These are phyloP conservation scores for Xylaria sp. DNA, from an alignment of 2,329 filamentous ascomycete species.

Conservation along the genomic window DNA sequence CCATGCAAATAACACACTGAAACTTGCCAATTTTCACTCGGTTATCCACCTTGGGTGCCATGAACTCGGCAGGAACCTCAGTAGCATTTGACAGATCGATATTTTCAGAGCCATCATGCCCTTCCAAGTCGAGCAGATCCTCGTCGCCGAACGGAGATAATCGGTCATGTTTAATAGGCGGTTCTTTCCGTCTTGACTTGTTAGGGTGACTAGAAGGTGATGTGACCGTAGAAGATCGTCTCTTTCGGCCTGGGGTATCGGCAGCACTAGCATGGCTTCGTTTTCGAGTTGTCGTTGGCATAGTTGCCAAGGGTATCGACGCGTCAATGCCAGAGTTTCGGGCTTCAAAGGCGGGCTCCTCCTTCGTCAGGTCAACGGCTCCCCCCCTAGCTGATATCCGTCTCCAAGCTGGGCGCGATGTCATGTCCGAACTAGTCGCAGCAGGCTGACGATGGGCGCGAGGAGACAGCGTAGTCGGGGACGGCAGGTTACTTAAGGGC, in stretches of 20 bases:
- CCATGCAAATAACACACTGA: slow-evolving; percentile 73
- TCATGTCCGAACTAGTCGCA: slow-evolving; percentile 32
- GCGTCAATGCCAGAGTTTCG: slow-evolving; percentile 31
- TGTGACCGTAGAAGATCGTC: slow-evolving; percentile 29
- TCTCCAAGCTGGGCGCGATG: slow-evolving; percentile 28
- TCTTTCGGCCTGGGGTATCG: slow-evolving; percentile 29
- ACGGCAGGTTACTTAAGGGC: slow-evolving; percentile 35
- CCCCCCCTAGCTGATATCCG: slow-evolving; percentile 28
- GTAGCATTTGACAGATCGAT: slow-evolving; percentile 52
- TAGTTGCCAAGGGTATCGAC: slow-evolving; percentile 25
- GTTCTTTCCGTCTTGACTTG: slow-evolving; percentile 39
- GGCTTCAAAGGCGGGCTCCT: slow-evolving; percentile 33
- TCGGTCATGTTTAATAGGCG: slow-evolving; percentile 33
- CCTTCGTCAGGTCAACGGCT: slow-evolving; percentile 36
- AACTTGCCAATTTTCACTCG: slow-evolving; percentile 60
- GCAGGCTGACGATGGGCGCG: slow-evolving; percentile 18
- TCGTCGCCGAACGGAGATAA: slow-evolving; percentile 39
- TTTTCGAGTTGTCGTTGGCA: slow-evolving; percentile 35
- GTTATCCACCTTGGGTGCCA: slow-evolving; percentile 54
- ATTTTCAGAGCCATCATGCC: slow-evolving; percentile 36
- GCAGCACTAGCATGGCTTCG: slow-evolving; percentile 5
- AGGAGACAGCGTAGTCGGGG: slow-evolving; percentile 19
- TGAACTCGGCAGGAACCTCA: slow-evolving; percentile 51
- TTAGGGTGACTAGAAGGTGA: slow-evolving; percentile 29
- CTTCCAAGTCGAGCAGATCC: slow-evolving; percentile 8